A percentile compares a stretch with the other conserved stretches of the same genome.
Conservation (phyloP, 495 filamentous ascomycete genomes). For the Jackrogersella multiformis region DNA sequence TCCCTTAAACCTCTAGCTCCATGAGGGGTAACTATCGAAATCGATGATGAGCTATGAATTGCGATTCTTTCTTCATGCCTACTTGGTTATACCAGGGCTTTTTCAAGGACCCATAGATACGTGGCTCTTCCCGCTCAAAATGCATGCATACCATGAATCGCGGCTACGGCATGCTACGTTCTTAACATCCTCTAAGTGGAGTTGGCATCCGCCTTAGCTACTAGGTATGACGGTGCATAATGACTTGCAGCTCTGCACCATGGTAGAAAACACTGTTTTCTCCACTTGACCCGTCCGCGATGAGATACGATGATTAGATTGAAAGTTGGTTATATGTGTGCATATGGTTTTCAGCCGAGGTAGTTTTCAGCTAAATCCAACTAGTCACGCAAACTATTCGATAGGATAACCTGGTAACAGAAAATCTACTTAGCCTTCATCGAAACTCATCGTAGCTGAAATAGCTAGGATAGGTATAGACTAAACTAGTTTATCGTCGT, state of each 20-base stretch:
- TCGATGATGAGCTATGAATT: neutral
- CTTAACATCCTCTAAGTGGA: slow-evolving; percentile 26
- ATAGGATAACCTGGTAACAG: neutral
- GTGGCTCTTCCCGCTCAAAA: slow-evolving; percentile 21
- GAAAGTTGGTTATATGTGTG: slow-evolving; percentile 15
- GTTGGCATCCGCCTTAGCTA: slow-evolving; percentile 11
- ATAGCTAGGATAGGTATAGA: neutral
- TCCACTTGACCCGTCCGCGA: neutral
- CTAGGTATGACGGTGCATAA: slow-evolving; percentile 21
- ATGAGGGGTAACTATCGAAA: neutral
- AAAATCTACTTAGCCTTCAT: neutral
- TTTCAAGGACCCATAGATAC: slow-evolving; percentile 5
- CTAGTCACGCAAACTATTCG: neutral
- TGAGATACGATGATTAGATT: neutral
- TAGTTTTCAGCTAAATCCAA: slow-evolving; percentile 13
- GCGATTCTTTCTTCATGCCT: neutral
- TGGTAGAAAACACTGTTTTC: slow-evolving; percentile 4
- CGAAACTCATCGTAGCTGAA: neutral
- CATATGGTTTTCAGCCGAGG: neutral
- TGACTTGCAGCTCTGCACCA: slow-evolving; percentile 27
- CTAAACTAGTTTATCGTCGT: slow-evolving; percentile 1
- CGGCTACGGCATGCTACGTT: slow-evolving; percentile 27
- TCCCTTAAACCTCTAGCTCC: neutral
- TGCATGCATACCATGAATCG: slow-evolving; percentile 13
- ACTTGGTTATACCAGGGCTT: neutral